Base-by-base conservation (phyloP, 352 stramenopile genomes). In the Blastocystis sp. region DNA sequence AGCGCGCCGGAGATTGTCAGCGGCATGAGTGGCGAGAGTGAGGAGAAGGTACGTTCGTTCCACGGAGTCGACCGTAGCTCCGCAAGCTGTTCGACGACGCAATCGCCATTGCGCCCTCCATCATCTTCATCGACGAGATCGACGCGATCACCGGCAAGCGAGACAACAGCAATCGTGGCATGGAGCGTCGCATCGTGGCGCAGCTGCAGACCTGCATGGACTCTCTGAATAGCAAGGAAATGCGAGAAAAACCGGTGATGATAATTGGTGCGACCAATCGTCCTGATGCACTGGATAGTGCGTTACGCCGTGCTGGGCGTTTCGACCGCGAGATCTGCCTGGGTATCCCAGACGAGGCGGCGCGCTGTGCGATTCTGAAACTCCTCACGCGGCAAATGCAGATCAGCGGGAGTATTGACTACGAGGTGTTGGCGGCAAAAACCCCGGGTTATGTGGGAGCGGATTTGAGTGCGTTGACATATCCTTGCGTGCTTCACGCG, bases 261-360 rank as follows among this genome's bases (percentile, higher is more conserved):
- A 95, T 99, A 38, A 95, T 99, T 87, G 96, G 95, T 42, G 96
- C 97, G 0, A 99, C 97, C 3, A 98, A 98, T 91, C 92, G 96
- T 54, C 94, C 96, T 0, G 97, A 99, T 89, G 93, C 95, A 21
- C 92, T 99, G 43, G 97, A 99, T 91, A 93, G 94, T 66, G 96
- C 96, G 4, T 91, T 99, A 48, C 93, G 97, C 65, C 94, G 97
- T 38, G 95, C 96, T 0, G 97, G 97, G 14, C 92, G 97, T 28
- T 99, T 99, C 89, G 97, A 99, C 90, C 93, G 96, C 19, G 96
- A 99, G 91, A 98, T 99, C 89, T 94, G 94, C 60, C 91, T 99
- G 3, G 95, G 95, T 24, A 98, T 98, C 76, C 97, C 97, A 0
- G 96, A 99, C 82, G 95, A 98, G 89, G 91, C 93, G 42, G 96